phyloP scores from a whole-genome alignment of 2,329 filamentous ascomycete genomes.

The Cercospora brassicicola region DNA sequence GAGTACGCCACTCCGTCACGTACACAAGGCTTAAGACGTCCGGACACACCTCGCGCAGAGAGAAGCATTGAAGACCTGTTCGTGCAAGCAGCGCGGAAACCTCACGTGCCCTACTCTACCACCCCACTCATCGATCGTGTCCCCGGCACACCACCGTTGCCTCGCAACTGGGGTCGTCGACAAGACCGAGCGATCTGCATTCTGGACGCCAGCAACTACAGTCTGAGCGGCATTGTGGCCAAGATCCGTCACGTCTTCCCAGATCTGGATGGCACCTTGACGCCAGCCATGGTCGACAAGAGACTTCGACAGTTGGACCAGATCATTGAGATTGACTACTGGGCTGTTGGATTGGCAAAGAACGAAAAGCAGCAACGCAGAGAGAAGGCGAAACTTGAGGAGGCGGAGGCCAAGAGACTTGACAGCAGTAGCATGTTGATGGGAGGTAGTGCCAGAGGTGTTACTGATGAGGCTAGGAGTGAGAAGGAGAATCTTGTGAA shows the following conservation, averaged over 20 bases:
- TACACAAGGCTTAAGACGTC: neutral
- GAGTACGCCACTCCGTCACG: slow-evolving; percentile 20
- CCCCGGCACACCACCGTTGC: slow-evolving; percentile 34
- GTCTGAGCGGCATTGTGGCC: slow-evolving; percentile 32
- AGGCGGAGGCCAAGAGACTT: neutral
- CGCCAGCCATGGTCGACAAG: slow-evolving; percentile 39
- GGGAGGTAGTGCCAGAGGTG: neutral
- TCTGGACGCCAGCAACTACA: slow-evolving; percentile 37
- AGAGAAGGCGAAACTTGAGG: slow-evolving; percentile 7
- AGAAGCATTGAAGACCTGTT: neutral
- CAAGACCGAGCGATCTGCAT: slow-evolving; percentile 41
- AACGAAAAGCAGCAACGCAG: slow-evolving; percentile 14
- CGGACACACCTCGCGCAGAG: neutral
- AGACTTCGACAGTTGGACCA: slow-evolving; percentile 40
- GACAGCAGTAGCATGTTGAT: slow-evolving; percentile 4
- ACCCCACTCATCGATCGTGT: slow-evolving; percentile 29
- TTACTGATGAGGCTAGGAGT: neutral
- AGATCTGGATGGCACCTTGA: slow-evolving; percentile 34
- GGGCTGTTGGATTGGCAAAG: slow-evolving; percentile 18
- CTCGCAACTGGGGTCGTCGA: slow-evolving; percentile 32
- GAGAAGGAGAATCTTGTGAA: neutral
- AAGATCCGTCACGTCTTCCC: slow-evolving; percentile 37
- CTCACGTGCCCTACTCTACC: slow-evolving; percentile 13
- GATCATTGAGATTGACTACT: slow-evolving; percentile 38
- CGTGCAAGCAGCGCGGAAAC: neutral